Evolutionary conservation across 1,284 basidiomycete genomes (phyloP), one percentile per base, ranked within the genome.

Genomic region (Vanrija humicola): DNA sequence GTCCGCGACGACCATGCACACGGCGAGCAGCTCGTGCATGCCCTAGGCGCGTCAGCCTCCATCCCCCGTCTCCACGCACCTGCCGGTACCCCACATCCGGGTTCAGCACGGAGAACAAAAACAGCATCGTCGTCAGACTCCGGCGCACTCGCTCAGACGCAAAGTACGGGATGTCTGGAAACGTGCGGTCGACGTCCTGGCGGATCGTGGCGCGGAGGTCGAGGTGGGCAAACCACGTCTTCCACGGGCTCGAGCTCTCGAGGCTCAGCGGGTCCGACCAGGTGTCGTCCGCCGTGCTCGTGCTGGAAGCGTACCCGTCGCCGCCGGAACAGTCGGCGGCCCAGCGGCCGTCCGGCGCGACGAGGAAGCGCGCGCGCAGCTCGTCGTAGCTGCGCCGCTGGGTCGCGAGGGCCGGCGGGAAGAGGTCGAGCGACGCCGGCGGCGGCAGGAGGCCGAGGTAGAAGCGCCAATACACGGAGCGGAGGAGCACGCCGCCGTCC

Each of bases 111-210:
- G 87, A 84, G 68, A 88, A 89, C 19, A 96, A 77, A 72, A 90
- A 94, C 16, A 97, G 79, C 26, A 94, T 85, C 62, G 90, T 88
- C 0, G 88, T 88, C 43, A 96, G 79, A 67, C 87, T 84, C n/a
- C 80, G 78, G 68, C 90, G 89, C 2, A 92, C 84, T 19, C 84
- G 80, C 23, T 81, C 72, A 19, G 85, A 80, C 25, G 87, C 84
- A 72, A 96, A 97, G 78, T 93, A 96, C 3, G 81, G 80, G 50
- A 94, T 86, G 60, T 96, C 93, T 9, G 93, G 93, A 70, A 95
- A 96, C 83, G 93, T 96, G 66, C 93, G 82, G 65, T 94, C 89
- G 0, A 97, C 93, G 71, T 97, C 93, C 74, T 94, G 90, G 21
- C 84, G 77, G 52, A 97, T 95, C 5, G 84, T 88, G 69, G 87